Evolutionary conservation across 73 alveolate genomes (phyloP), one percentile per base, ranked within the genome.

Genomic region (Paramecium biaurelia): DNA sequence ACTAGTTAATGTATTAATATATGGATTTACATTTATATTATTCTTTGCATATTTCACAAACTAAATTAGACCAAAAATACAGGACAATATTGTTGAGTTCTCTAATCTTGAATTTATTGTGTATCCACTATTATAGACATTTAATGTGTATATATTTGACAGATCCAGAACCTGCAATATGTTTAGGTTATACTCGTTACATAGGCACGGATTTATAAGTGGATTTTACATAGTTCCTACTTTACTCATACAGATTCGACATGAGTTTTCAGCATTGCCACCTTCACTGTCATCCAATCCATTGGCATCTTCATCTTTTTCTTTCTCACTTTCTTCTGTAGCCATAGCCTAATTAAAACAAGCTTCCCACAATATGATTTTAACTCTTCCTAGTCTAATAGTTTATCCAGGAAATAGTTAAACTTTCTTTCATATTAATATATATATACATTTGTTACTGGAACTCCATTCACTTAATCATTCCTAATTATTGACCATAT

Each of bases 131-230:
- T 43, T 41, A 79, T 8, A 79, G 43, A 24, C 90, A 79, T 45
- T 79, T 79, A 11, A 79, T 38, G 28, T 79, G 90, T 30, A 47
- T 43, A 28, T 79, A 79, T 24, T 79, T 79, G 56, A 79, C 90
- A 79, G 90, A 79, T 79, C 90, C 90, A n/a, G 90, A 79, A 79
- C 87, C 87, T 74, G 37, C 68, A 53, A 53, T 53, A 53, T 53
- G 32, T 53, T 53, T 53, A 53, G 68, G 30, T 53, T 5, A 53
- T 53, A 53, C 30, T 37, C n/a, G 21, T 74, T 74, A 74, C 90
- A 79, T 42, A 5, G 30, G 43, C 90, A 79, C 12, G 90, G 90
- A 79, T 79, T 79, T 2, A 79, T 42, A 1, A 79, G 14, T 23
- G 90, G 90, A 47, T 79, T 79, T 7, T 43, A 30, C 2, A 41